Conservation (phyloP, 768 basidiomycete genomes). For the Suillus sp. region DNA sequence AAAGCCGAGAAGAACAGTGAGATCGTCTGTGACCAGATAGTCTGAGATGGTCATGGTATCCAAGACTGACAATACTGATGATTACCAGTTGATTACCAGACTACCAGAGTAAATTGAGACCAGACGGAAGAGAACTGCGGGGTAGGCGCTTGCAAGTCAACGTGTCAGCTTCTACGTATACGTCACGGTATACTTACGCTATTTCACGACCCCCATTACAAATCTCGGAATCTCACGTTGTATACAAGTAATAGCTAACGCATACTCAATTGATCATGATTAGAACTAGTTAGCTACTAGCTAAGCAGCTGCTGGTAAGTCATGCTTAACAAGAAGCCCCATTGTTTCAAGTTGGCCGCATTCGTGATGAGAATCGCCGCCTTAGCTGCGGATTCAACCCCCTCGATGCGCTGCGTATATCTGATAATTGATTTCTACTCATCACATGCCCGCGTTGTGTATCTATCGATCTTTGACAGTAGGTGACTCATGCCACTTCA, state of each 20-base stretch:
- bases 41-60: conserved; percentile 49
- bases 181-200: not conserved
- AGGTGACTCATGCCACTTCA: no score
- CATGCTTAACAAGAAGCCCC: not conserved
- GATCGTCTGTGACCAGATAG: conserved; percentile 74
- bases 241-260: not conserved
- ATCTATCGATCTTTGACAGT: not conserved
- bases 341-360: not conserved
- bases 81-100: not conserved
- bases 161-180: conserved; percentile 1
- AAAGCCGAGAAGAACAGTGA: conserved; percentile 75
- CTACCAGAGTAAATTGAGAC: not conserved
- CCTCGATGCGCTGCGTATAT: not conserved
- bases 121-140: not conserved
- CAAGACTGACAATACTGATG: conserved; percentile 5
- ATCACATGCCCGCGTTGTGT: not conserved
- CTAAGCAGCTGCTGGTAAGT: not conserved
- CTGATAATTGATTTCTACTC: not conserved
- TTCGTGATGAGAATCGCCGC: not conserved
- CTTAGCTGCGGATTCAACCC: not conserved
- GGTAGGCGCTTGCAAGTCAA: not conserved
- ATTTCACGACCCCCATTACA: not conserved
- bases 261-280: not conserved
- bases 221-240: not conserved
- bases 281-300: not conserved